phyloP scores from a whole-genome alignment of 176 grass and related monocot genomes.

The Eremochloa ophiuroides region DNA sequence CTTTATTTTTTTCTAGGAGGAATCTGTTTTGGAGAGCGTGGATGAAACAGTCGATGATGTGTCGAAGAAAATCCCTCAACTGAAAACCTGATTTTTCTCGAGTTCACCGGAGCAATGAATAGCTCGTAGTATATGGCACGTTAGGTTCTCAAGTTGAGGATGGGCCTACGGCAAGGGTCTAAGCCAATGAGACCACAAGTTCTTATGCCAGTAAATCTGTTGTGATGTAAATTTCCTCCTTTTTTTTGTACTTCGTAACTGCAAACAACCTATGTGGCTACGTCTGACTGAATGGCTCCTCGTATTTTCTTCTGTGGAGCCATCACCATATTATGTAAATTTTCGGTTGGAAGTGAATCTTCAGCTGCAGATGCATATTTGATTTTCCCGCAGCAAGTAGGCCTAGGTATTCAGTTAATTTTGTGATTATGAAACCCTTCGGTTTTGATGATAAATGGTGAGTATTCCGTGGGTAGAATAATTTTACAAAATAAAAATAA shows the following conservation, averaged over 20 bases:
- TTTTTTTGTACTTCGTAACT: slow-evolving; percentile 10
- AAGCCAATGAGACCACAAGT: slow-evolving; percentile 26
- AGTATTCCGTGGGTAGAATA: no score
- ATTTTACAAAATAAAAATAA: no score
- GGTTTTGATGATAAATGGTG: no score
- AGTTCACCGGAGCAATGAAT: slow-evolving; percentile 15
- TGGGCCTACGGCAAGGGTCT: slow-evolving; percentile 11
- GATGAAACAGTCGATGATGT: slow-evolving; percentile 44
- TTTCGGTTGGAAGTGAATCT: slow-evolving; percentile 10
- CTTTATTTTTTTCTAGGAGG: slow-evolving; percentile 27
- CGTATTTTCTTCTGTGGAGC: slow-evolving; percentile 18
- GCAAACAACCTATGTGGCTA: slow-evolving; percentile 30
- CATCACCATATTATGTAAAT: slow-evolving; percentile 9
- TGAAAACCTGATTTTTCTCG: slow-evolving; percentile 42
- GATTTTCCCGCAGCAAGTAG: not conserved
- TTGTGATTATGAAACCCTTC: no score
- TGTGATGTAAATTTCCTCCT: slow-evolving; percentile 38
- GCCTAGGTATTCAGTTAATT: no score
- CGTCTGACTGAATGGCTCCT: slow-evolving; percentile 22
- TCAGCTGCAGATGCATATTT: not conserved
- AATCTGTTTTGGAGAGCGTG: slow-evolving; percentile 31
- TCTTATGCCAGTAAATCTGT: slow-evolving; percentile 17
- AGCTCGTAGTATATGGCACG: slow-evolving; percentile 29
- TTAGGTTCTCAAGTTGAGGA: slow-evolving; percentile 34
- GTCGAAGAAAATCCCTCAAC: slow-evolving; percentile 49